phyloP scores from a whole-genome alignment of 805 yeast genomes.

The Kodamaea kaohsiungensis region DNA sequence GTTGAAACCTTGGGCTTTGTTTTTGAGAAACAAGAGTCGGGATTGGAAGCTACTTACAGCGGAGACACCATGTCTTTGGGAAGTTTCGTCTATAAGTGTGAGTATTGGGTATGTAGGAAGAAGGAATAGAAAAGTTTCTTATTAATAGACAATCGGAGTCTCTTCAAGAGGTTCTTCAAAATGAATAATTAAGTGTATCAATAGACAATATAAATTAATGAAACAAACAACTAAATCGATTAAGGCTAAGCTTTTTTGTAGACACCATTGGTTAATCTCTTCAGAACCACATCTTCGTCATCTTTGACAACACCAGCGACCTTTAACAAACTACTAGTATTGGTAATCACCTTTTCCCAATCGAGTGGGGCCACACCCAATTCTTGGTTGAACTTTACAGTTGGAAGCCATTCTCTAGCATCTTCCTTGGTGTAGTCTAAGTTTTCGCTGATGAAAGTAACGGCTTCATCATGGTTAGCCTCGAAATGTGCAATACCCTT shows the following conservation, averaged over 20 bases:
- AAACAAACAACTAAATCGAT: too few relatives aligned
- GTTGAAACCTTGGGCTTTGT: slow-evolving; percentile 52
- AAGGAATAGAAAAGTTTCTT: slow-evolving; percentile 1
- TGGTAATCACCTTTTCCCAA: slow-evolving; percentile 49
- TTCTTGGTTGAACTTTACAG: slow-evolving; percentile 61
- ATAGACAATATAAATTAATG: background rate
- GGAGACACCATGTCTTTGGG: slow-evolving; percentile 53
- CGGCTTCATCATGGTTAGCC: slow-evolving; percentile 60
- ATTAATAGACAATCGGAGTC: background rate
- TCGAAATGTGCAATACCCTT: slow-evolving; percentile 70
- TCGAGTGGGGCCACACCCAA: slow-evolving; percentile 44
- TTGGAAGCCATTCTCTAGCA: slow-evolving; percentile 78
- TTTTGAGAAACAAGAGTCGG: slow-evolving; percentile 45
- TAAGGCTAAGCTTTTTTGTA: background rate
- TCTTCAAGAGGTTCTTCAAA: background rate
- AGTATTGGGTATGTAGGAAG: slow-evolving; percentile 64
- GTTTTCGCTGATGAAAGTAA: slow-evolving; percentile 60
- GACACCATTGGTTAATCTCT: slow-evolving; percentile 24
- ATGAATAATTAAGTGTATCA: background rate
- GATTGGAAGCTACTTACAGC: slow-evolving; percentile 53
- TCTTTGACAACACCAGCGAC: slow-evolving; percentile 62
- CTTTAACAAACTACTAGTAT: slow-evolving; percentile 57
- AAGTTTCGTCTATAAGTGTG: slow-evolving; percentile 59
- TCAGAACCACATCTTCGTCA: slow-evolving; percentile 22
- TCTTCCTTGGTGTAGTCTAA: slow-evolving; percentile 78